Evolutionary conservation across 2,329 filamentous ascomycete genomes (phyloP).

Genomic region (Zasmidium cellare): DNA sequence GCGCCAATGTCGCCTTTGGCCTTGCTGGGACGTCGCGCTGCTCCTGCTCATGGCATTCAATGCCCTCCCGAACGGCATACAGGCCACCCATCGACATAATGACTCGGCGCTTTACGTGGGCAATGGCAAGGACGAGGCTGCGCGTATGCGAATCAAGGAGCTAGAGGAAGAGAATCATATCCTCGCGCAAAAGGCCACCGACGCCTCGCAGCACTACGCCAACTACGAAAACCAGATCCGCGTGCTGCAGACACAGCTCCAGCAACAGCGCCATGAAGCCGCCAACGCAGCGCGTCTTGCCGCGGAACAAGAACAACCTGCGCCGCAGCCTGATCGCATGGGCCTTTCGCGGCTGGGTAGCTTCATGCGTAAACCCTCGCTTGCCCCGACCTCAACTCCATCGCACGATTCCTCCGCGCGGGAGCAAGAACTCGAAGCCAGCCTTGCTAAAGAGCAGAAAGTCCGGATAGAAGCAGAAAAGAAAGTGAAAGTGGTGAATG

Average conservation of each 20-base stretch:
- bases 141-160: conserved; percentile 52
- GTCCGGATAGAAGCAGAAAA: conserved; percentile 70
- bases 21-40: neutral
- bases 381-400: conserved; percentile 34
- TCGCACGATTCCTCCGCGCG: conserved; percentile 27
- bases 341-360: conserved; percentile 45
- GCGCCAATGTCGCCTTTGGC: conserved; percentile 16
- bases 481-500: conserved; percentile 64
- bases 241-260: conserved; percentile 51
- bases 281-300: conserved; percentile 11
- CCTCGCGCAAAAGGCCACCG: conserved; percentile 70
- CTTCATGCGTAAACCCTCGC: conserved; percentile 42
- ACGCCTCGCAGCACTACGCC: conserved; percentile 58
- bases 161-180: conserved; percentile 69
- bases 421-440: conserved; percentile 57
- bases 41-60: conserved; percentile 25
- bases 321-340: conserved; percentile 26
- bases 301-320: conserved; percentile 3
- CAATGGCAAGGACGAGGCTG: conserved; percentile 33
- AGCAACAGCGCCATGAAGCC: conserved; percentile 26
- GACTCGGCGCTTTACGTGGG: conserved; percentile 58
- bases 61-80: conserved; percentile 26
- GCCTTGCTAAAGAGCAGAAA: conserved; percentile 65
- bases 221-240: conserved; percentile 80
- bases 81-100: conserved; percentile 23